Conservation (phyloP, 768 basidiomycete species). For the Pleurotus salmoneostramineus region DNA sequence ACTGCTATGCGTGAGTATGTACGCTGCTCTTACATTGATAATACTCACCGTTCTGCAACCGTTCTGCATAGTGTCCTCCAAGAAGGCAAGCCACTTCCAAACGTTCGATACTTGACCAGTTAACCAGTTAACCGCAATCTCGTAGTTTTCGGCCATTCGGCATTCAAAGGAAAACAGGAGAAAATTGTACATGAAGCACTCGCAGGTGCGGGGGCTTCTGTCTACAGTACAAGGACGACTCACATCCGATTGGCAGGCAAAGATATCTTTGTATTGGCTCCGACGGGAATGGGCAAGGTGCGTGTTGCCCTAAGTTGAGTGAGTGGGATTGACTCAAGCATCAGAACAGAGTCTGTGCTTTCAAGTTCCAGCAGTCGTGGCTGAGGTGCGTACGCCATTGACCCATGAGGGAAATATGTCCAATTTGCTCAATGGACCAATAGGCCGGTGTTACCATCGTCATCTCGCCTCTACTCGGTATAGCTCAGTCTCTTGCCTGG, state of each 20-base stretch:
- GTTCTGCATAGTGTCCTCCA: conserved; percentile 10
- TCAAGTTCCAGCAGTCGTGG: conserved; percentile 74
- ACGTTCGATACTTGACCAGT: not conserved
- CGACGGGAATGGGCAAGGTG: conserved; percentile 90
- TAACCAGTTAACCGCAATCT: not conserved
- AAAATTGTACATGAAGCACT: conserved; percentile 72
- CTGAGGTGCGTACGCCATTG: conserved; percentile 35
- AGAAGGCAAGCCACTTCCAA: conserved; percentile 8
- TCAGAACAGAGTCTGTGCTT: conserved; percentile 71
- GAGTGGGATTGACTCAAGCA: not conserved
- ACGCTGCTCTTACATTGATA: not conserved
- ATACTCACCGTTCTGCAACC: not conserved
- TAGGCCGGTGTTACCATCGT: conserved; percentile 72
- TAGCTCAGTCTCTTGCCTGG: conserved; percentile 11
- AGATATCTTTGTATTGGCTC: conserved; percentile 79
- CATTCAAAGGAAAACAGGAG: conserved; percentile 75
- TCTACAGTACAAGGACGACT: not conserved
- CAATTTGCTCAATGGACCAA: not conserved
- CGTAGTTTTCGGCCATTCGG: conserved; percentile 64
- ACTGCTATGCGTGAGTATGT: not conserved
- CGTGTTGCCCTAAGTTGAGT: not conserved
- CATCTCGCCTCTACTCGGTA: conserved; percentile 74
- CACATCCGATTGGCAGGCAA: conserved; percentile 36
- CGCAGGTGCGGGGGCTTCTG: conserved; percentile 34
- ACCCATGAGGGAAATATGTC: not conserved